A percentile compares a stretch with the other conserved stretches of the same genome.
phyloP scores from a whole-genome alignment of 1,139 yeast species.

The Nematodospora anomalae region DNA sequence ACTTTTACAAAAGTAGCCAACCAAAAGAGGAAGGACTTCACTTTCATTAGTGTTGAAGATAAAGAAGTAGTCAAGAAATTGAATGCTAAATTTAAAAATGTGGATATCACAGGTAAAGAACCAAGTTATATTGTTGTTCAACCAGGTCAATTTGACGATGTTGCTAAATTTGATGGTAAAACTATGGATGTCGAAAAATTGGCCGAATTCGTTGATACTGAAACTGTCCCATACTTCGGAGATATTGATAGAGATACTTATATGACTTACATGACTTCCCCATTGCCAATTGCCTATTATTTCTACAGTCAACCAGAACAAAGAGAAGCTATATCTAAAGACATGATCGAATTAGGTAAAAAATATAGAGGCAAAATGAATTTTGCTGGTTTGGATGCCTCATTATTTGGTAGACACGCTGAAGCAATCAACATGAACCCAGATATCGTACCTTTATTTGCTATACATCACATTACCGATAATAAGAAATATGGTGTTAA shows the following conservation, averaged over 20 bases:
- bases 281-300: slow-evolving; percentile 81
- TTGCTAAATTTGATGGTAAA: slow-evolving; percentile 23
- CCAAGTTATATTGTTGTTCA: slow-evolving; percentile 38
- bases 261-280: slow-evolving; percentile 68
- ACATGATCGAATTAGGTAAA: slow-evolving; percentile 66
- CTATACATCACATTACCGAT: slow-evolving; percentile 67
- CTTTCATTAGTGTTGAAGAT: slow-evolving; percentile 59
- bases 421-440: slow-evolving; percentile 78
- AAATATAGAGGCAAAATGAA: slow-evolving; percentile 76
- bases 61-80: slow-evolving; percentile 31
- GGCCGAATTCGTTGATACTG: slow-evolving; percentile 58
- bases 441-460: slow-evolving; percentile 86
- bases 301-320: slow-evolving; percentile 75
- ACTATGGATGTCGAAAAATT: slow-evolving; percentile 34
- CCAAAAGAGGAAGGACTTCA: slow-evolving; percentile 56
- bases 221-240: slow-evolving; percentile 85
- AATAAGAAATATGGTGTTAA: slow-evolving; percentile 78
- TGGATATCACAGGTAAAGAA: slow-evolving; percentile 22
- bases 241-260: slow-evolving; percentile 86
- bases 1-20: slow-evolving; percentile 58
- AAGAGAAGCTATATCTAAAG: slow-evolving; percentile 53
- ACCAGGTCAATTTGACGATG: slow-evolving; percentile 36
- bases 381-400: slow-evolving; percentile 87
- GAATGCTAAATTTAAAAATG: slow-evolving; percentile 22
- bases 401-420: slow-evolving; percentile 84